Base-by-base conservation (phyloP, 805 yeast genomes). In the Ogataea glucozyma region DNA sequence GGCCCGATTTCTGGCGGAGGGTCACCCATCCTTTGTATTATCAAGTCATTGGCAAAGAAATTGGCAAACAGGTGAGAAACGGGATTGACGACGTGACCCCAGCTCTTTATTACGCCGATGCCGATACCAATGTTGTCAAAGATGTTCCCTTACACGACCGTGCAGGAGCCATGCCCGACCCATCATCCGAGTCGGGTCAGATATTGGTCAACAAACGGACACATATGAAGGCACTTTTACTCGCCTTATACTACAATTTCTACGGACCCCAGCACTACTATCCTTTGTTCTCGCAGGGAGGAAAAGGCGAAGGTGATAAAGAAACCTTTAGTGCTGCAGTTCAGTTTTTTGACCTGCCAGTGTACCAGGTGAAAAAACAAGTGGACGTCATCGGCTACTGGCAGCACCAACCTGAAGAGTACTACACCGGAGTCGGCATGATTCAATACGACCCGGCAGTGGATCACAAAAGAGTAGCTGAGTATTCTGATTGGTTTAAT, bases 1-100 rank as follows among this genome's bases (percentile, higher is more conserved):
- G 82, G 82, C 83, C 83, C 2, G 83, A 77, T 54, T 77, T 75
- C 52, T 77, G 83, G 83, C 70, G 71, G 49, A 64, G 83, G 31
- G 73, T 78, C 6, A 76, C 81, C 0, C 72, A 76, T 21, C 81
- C 82, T 4, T 54, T 56, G 26, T 77, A 67, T 52, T 77, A 74
- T 51, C 52, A 64, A 18, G 65, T 77, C 21, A 73, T 79, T 0
- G 74, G 70, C 6, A 57, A 67, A 17, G 37, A 49, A 16, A 31
- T 65, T n/a, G 61, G 64, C n/a, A 38, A 47, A 64, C 69, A 63
- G 21, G 56, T 65, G n/a, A 45, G 71, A 38, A 47, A 52, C 42
- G 50, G 53, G 16, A 37, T 47, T 13, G 70, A 66, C 51, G 58
- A 59, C 26, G 48, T 58, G 6, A 57, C 66, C 6, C 60, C 62